Percentiles rank a stretch among this genome's conserved stretches.
Conservation (phyloP, 179 eudicot species). For the Gypsophila paniculata region DNA sequence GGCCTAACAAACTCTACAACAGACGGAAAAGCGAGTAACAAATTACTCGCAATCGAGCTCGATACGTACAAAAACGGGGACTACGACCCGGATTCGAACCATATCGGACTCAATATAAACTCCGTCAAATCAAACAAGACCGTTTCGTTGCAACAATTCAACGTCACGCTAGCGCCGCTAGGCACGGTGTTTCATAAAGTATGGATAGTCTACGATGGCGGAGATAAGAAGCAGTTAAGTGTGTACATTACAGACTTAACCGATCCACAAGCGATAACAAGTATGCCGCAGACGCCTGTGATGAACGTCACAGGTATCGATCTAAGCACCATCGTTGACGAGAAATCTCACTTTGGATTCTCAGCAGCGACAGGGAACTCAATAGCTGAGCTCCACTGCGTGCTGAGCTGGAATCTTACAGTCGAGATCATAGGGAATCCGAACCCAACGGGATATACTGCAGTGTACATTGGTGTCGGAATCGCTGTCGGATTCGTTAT, state of each 20-base stretch:
- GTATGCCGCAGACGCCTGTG: slow-evolving; percentile 41
- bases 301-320: slow-evolving; percentile 33
- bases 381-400: slow-evolving; percentile 55
- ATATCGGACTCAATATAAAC: slow-evolving; percentile 56
- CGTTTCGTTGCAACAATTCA: slow-evolving; percentile 29
- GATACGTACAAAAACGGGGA: slow-evolving; percentile 48
- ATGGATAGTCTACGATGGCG: slow-evolving; percentile 70
- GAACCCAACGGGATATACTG: background rate
- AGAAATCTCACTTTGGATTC: slow-evolving; percentile 67
- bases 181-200: slow-evolving; percentile 46
- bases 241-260: slow-evolving; percentile 49
- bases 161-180: slow-evolving; percentile 37
- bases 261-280: background rate
- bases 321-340: slow-evolving; percentile 36
- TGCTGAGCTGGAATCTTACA: slow-evolving; percentile 72
- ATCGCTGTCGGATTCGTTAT: slow-evolving; percentile 23
- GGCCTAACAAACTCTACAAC: slow-evolving; percentile 56
- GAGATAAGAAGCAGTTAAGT: slow-evolving; percentile 30
- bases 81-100: slow-evolving; percentile 63
- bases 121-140: slow-evolving; percentile 40
- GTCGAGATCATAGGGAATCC: slow-evolving; percentile 32
- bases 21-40: slow-evolving; percentile 39
- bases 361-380: slow-evolving; percentile 58
- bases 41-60: slow-evolving; percentile 63
- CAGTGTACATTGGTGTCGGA: slow-evolving; percentile 24